Evolutionary conservation across 805 yeast species (phyloP).

Genomic region (Candida loeiensis): DNA sequence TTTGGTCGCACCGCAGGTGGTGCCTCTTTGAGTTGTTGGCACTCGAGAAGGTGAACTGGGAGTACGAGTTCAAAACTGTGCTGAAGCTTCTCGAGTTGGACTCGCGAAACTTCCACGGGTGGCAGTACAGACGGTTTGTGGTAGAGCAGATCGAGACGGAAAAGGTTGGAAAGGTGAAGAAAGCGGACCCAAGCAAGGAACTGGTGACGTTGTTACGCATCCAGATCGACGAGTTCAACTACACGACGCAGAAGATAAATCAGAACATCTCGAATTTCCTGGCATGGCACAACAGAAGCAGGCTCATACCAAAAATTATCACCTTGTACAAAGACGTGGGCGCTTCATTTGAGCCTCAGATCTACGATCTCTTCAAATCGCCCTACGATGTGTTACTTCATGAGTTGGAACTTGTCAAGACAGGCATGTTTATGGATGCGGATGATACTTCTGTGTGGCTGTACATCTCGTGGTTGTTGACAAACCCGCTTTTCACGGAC

Average conservation of each 20-base stretch:
- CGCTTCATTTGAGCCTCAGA: constrained; percentile 3
- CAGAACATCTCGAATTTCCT: constrained; percentile 87
- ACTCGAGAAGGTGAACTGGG: constrained; percentile 58
- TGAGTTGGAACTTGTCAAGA: constrained; percentile 68
- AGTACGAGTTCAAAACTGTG: constrained; percentile 66
- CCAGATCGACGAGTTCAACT: constrained; percentile 58
- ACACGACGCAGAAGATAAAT: constrained; percentile 75
- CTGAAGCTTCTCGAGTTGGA: constrained; percentile 67
- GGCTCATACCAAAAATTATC: constrained; percentile 56
- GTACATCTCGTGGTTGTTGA: constrained; percentile 75
- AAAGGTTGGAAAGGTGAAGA: neutral
- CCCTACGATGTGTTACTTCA: constrained; percentile 38
- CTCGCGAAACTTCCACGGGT: constrained; percentile 87
- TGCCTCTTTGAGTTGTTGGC: constrained; percentile 46
- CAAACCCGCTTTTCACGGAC: constrained; percentile 38
- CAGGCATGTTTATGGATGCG: constrained; percentile 89
- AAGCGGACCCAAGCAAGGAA: constrained; percentile 8
- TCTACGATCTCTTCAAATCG: constrained; percentile 22
- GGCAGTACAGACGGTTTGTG: constrained; percentile 87
- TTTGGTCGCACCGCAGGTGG: constrained; percentile 94
- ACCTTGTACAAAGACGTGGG: constrained; percentile 10
- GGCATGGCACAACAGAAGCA: constrained; percentile 91
- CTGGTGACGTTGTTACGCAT: constrained; percentile 21
- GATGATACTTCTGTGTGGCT: constrained; percentile 94
- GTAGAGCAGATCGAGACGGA: constrained; percentile 39